Percentiles rank a stretch among this genome's conserved stretches.
These are phyloP conservation scores for Xylaria sp. DNA, from an alignment of 2,329 filamentous ascomycete genomes.

Conservation along the genomic window DNA sequence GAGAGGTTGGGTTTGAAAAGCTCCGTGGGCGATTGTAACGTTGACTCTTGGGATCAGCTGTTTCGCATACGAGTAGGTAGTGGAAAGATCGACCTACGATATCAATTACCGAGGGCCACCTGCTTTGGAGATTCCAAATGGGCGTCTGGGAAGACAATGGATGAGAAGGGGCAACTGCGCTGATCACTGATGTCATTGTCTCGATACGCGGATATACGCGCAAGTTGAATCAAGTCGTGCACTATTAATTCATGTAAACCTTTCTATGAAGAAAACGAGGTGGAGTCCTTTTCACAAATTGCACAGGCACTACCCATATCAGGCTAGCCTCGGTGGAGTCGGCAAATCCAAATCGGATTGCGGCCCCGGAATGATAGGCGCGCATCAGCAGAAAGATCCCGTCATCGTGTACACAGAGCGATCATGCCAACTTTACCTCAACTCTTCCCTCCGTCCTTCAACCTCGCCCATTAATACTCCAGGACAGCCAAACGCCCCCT, in stretches of 20 bases:
- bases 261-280: neutral
- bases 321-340: constrained; percentile 5
- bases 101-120: too few relatives aligned
- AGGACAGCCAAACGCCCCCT: neutral
- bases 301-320: constrained; percentile 16
- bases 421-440: constrained; percentile 23
- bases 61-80: too few relatives aligned
- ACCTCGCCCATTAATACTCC: neutral
- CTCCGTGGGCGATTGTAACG: neutral
- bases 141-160: too few relatives aligned
- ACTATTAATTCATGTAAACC: neutral
- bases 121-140: too few relatives aligned
- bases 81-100: too few relatives aligned
- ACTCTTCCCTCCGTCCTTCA: constrained; percentile 2
- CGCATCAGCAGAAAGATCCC: constrained; percentile 11
- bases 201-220: neutral
- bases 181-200: neutral
- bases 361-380: neutral
- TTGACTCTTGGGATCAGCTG: neutral
- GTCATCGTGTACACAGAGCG: constrained; percentile 8
- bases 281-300: constrained; percentile 4
- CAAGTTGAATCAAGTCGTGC: neutral
- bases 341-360: neutral
- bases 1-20: neutral
- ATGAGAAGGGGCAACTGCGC: too few relatives aligned